phyloP scores from a whole-genome alignment of 345 rosid species.

The Carallia brachiata region DNA sequence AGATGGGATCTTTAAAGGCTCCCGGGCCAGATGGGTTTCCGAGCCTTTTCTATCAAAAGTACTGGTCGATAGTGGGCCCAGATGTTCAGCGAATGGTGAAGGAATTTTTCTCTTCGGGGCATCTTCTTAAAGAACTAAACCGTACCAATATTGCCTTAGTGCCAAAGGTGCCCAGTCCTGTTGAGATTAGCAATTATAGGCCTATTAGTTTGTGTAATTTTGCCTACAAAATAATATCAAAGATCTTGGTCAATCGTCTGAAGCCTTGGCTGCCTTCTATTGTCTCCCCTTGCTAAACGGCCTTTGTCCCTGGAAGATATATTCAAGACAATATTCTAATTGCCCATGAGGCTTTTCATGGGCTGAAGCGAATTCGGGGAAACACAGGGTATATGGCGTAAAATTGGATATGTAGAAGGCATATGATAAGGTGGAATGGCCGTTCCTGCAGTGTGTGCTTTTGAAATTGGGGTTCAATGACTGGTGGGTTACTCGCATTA shows the following conservation, averaged over 20 bases:
- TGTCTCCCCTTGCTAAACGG: not conserved
- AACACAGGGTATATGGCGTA: no score
- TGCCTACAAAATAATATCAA: not conserved
- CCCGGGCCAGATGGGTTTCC: not conserved
- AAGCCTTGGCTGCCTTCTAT: not conserved
- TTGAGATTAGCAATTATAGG: not conserved
- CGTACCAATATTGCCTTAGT: not conserved
- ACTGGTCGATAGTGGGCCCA: not conserved
- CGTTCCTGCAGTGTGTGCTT: no score
- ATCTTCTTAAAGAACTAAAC: not conserved
- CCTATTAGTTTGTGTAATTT: not conserved
- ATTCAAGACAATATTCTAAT: not conserved
- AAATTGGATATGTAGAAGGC: no score
- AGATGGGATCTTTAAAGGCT: not conserved
- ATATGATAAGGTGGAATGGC: no score
- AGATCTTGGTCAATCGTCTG: not conserved
- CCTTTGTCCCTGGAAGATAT: not conserved
- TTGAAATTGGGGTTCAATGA: no score
- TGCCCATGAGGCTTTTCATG: no score
- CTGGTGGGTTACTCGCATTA: no score
- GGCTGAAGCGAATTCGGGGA: no score
- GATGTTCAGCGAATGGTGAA: not conserved
- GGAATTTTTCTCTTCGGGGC: not conserved
- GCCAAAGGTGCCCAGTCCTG: not conserved
- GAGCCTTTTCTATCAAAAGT: not conserved